Conservation (phyloP, 2,329 filamentous ascomycete species). For the Curvularia spicifera region DNA sequence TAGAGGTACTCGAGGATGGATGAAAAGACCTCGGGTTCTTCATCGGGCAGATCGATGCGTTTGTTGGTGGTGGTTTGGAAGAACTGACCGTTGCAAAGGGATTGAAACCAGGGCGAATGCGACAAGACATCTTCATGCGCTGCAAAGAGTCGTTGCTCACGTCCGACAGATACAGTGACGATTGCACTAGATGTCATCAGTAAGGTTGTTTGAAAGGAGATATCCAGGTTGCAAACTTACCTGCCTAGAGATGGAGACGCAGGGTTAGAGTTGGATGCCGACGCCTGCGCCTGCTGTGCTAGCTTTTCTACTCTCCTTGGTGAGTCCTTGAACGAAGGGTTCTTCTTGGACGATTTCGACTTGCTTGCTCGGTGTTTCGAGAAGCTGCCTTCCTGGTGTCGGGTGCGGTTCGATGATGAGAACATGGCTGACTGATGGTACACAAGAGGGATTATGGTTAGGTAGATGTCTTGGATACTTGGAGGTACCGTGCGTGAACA, state of each 20-base stretch:
- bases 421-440: constrained; percentile 42
- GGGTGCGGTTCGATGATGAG: constrained; percentile 44
- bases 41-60: constrained; percentile 79
- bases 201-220: constrained; percentile 2
- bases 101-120: constrained; percentile 78
- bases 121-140: constrained; percentile 86
- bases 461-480: constrained; percentile 33
- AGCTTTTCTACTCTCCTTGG: constrained; percentile 44
- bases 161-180: constrained; percentile 81
- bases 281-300: constrained; percentile 42
- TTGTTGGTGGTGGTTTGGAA: constrained; percentile 64
- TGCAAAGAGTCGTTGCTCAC: constrained; percentile 84
- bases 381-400: constrained; percentile 45
- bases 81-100: constrained; percentile 68
- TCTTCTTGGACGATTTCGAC: constrained; percentile 48
- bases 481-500: constrained; percentile 40
- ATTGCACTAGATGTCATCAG: constrained; percentile 59
- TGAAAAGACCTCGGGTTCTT: constrained; percentile 89
- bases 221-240: constrained; percentile 30
- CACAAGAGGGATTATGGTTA: not conserved
- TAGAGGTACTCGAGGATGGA: constrained; percentile 90
- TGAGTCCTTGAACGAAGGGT: constrained; percentile 47
- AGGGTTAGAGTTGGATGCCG: constrained; percentile 45
- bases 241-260: constrained; percentile 47
- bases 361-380: constrained; percentile 50